Percentiles rank a stretch among this genome's conserved stretches.
Conservation (phyloP, 495 filamentous ascomycete genomes). For the Podospora didyma region DNA sequence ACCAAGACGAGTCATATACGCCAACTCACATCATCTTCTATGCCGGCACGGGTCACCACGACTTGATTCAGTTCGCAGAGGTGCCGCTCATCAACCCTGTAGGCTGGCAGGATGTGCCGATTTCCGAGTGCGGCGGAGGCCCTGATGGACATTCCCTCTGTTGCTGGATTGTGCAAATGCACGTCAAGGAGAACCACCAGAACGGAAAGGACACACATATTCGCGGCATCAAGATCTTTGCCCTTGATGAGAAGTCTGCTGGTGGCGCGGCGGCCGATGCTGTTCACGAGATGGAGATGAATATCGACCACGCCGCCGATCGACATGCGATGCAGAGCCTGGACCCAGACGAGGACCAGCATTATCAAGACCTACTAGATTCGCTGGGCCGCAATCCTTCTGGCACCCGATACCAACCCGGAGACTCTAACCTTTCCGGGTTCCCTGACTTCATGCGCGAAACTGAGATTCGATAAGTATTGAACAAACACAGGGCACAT, state of each 20-base stretch:
- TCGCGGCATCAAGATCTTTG: slow-evolving; percentile 87
- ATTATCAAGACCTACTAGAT: slow-evolving; percentile 26
- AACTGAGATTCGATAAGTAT: slow-evolving; percentile 38
- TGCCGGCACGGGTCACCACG: slow-evolving; percentile 83
- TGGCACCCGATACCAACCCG: slow-evolving; percentile 6
- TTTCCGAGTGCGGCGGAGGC: slow-evolving; percentile 64
- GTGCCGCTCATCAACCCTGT: slow-evolving; percentile 75
- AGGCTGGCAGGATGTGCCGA: slow-evolving; percentile 84
- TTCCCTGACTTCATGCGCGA: slow-evolving; percentile 43
- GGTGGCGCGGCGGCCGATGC: slow-evolving; percentile 3
- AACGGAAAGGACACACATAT: slow-evolving; percentile 99
- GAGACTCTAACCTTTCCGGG: slow-evolving; percentile 27
- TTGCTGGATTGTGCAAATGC: slow-evolving; percentile 81
- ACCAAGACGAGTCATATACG: slow-evolving; percentile 93
- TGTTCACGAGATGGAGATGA: slow-evolving; percentile 9
- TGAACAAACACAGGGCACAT: neutral
- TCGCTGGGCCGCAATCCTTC: slow-evolving; percentile 12
- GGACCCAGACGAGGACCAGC: slow-evolving; percentile 27
- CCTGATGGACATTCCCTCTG: slow-evolving; percentile 66
- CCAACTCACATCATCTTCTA: slow-evolving; percentile 84
- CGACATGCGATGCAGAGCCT: slow-evolving; percentile 10
- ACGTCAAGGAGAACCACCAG: slow-evolving; percentile 92
- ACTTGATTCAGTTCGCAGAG: slow-evolving; percentile 75
- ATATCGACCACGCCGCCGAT: slow-evolving; percentile 21
- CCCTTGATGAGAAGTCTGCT: slow-evolving; percentile 53